Evolutionary conservation across 306 rosid genomes (phyloP), one percentile per base, ranked within the genome.

Genomic region (Cyclanthera cordifolia): DNA sequence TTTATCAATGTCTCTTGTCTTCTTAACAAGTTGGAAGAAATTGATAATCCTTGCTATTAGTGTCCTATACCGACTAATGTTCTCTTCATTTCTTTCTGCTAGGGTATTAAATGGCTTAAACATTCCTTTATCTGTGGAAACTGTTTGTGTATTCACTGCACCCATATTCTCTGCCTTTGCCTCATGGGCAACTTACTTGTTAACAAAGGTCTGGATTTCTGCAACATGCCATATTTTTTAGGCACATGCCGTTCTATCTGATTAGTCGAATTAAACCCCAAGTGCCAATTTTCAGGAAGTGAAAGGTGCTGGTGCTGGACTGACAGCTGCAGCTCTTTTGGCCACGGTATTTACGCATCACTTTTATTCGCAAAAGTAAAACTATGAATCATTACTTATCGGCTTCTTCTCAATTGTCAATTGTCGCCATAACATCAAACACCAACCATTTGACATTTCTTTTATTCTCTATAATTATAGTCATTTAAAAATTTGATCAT

Each of bases 131-230:
- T 87, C 98, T 0, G 98, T 93, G 69, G 98, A 93, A 78, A 93
- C 98, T 67, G 96, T 93, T 14, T 93, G 98, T 79, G 98, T 93
- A 47, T 93, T 93, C 78, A 93, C 98, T 63, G 98, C 98, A 0
- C 98, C 98, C 56, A 75, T 93, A 83, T 93, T 93, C 82, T 93
- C 98, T 56, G 96, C 98, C 72, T 89, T 92, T 76, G 96, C 98
- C 66, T 84, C 98, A 21, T 92, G 98, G 98, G 93, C 98, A 56
- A 78, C 98, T 69, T 92, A 80, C 83, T 87, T 89, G 74, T 81
- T 92, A 73, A 85, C 98, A 13, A 86, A 86, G 96, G 98, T 89
- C 74, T 23, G 84, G 70, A 53, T 72, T 72, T 70, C 19, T 48
- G 49, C 65, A 8, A 43, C 52, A 15, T 48, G 69, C 69, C 55